Evolutionary conservation across 345 rosid species (phyloP).

Genomic region (Populus pruinosa): DNA sequence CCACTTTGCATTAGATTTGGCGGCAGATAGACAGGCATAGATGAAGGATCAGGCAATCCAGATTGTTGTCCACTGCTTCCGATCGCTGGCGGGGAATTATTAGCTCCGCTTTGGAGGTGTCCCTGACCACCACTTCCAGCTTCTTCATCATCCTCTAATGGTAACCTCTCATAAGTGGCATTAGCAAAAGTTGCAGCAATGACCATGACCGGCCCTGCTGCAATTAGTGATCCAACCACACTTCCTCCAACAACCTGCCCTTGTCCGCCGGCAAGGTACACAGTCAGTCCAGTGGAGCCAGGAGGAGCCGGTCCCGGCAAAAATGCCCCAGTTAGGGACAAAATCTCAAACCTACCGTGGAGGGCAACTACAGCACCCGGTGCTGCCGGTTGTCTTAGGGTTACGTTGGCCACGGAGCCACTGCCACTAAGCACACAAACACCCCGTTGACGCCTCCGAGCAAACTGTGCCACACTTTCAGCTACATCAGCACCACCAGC

Average conservation of each 20-base stretch:
- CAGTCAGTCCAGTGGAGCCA: slow-evolving; percentile 75
- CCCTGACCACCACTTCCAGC: slow-evolving; percentile 30
- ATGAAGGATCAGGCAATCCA: slow-evolving; percentile 50
- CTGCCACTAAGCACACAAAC: slow-evolving; percentile 80
- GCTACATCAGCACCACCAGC: slow-evolving; percentile 73
- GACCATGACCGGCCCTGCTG: slow-evolving; percentile 79
- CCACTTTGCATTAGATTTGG: slow-evolving; percentile 71
- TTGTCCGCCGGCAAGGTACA: slow-evolving; percentile 69
- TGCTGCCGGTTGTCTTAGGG: slow-evolving; percentile 74
- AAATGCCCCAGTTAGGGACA: slow-evolving; percentile 74
- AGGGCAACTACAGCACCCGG: slow-evolving; percentile 70
- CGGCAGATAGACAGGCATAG: slow-evolving; percentile 49
- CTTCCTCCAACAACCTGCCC: slow-evolving; percentile 84
- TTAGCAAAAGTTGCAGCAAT: slow-evolving; percentile 82
- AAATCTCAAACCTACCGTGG: slow-evolving; percentile 74
- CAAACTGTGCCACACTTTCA: slow-evolving; percentile 66
- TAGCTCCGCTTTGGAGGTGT: slow-evolving; percentile 42
- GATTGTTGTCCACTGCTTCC: slow-evolving; percentile 35
- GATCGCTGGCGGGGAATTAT: slow-evolving; percentile 46
- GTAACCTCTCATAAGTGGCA: slow-evolving; percentile 78
- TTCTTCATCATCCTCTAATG: slow-evolving; percentile 69
- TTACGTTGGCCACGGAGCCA: slow-evolving; percentile 77
- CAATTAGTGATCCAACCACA: slow-evolving; percentile 63
- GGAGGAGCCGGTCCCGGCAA: slow-evolving; percentile 90
- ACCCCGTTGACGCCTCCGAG: slow-evolving; percentile 69